A percentile compares a stretch with the other conserved stretches of the same genome.
Evolutionary conservation across 83 land plant genomes (phyloP).

Genomic region (Picea engelmannii): DNA sequence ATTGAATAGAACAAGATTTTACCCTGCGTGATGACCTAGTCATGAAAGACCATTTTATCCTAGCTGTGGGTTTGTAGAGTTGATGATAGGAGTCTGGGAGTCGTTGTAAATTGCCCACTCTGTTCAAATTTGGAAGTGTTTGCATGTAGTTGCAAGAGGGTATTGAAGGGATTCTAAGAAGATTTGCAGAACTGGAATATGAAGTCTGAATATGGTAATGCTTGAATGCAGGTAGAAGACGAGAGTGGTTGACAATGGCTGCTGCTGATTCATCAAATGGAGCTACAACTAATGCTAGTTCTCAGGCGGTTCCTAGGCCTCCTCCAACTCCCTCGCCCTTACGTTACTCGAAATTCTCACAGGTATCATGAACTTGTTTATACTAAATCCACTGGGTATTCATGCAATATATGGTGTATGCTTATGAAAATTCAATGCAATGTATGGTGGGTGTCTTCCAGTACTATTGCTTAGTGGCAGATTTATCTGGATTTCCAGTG

Average conservation of each 20-base stretch:
- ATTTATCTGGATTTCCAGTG: no score
- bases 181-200: neutral
- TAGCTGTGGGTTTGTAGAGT: neutral
- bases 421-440: neutral
- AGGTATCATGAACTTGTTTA: conserved; percentile 8
- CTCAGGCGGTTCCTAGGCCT: conserved; percentile 16
- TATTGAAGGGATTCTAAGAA: conserved; percentile 7
- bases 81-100: neutral
- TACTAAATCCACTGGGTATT: no score
- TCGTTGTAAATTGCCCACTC: neutral
- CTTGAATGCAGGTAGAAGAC: neutral
- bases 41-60: neutral
- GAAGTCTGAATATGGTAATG: neutral
- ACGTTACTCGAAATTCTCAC: conserved; percentile 19
- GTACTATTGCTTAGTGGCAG: neutral
- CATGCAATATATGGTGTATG: no score
- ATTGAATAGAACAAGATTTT: neutral
- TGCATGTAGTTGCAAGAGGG: neutral
- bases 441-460: neutral
- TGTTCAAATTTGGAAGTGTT: neutral
- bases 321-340: conserved; percentile 24
- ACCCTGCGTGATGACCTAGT: neutral
- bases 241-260: neutral
- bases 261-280: conserved; percentile 10
- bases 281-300: conserved; percentile 6